Evolutionary conservation across 257 asterid genomes (phyloP).

Genomic region (Craterostigma plantagineum): DNA sequence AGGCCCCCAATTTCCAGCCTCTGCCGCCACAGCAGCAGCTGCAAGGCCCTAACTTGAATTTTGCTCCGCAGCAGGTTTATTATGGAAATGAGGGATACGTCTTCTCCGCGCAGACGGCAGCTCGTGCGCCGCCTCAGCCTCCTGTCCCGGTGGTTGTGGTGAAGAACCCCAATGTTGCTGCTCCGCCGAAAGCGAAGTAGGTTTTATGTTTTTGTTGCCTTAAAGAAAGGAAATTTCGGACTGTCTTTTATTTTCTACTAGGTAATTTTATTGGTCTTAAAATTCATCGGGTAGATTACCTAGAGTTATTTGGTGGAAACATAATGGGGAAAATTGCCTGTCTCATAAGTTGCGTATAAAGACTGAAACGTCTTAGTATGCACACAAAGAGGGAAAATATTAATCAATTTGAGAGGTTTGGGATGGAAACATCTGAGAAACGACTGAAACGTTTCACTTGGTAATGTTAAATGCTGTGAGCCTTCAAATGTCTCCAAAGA

Average conservation of each 20-base stretch:
- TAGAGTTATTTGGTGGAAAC: too few species aligned
- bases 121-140: conserved; percentile 4
- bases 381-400: too few species aligned
- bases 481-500: neutral
- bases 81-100: conserved; percentile 10
- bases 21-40: conserved; percentile 6
- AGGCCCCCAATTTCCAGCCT: conserved; percentile 11
- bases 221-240: neutral
- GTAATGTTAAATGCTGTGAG: too few species aligned
- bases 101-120: conserved; percentile 10
- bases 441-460: neutral
- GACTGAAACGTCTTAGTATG: too few species aligned
- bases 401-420: too few species aligned
- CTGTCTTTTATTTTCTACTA: neutral
- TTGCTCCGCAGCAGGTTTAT: conserved; percentile 7
- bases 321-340: neutral
- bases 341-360: neutral
- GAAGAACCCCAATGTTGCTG: neutral
- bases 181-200: conserved; percentile 25
- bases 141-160: conserved; percentile 1
- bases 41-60: conserved; percentile 11
- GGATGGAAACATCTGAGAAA: neutral
- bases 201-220: neutral
- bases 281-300: too few species aligned
- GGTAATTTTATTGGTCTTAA: neutral